Base-by-base conservation (phyloP, 228 moss, liverwort and hornwort genomes). In the Sphagnum magellanicum region DNA sequence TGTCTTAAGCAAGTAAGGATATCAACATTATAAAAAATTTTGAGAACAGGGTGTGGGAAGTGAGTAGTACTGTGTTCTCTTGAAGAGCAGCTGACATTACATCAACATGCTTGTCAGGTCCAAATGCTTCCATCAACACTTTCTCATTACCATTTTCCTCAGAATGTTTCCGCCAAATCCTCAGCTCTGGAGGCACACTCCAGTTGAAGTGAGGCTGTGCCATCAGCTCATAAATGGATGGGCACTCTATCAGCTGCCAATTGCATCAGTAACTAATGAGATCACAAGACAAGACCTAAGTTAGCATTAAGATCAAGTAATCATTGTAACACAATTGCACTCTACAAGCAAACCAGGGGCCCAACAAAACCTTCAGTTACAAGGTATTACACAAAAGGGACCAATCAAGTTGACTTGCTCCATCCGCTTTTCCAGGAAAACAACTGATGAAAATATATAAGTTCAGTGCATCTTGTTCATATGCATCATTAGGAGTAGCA, bases 231-330 rank as follows among this genome's bases (percentile, higher is more conserved):
- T 91, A 94, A 57, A 90, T 88, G 6, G 91, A 91, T 59, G 89
- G 94, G 49, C 94, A 94, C 76, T 94, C 91, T 16, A 91, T 91
- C 32, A 90, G 86, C 89, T 94, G 86, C 84, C 79, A 7, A 64
- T 5, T 53, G 12, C 47, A 70, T 51, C 9, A 55, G 9, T 1
- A 55, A 55, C 32, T 32, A 32, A 32, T 32, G 32, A 12, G 55
- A 55, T 55, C 55, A 8, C 55, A 55, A 8, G 12, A 55, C 8
- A 55, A 55, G 55, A 8, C 55, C 55, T 55, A 8, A 8, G 55
- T 55, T 12, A 55, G 55, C 55, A 12, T 8, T 8, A 55, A 55
- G 9, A 55, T 32, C 32, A 32, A 32, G 32, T 32, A 32, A 32
- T 32, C 32, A 32, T 32, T 32, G 32, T 3, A 32, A 32, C 32